A percentile compares a stretch with the other conserved stretches of the same genome.
Evolutionary conservation across 768 basidiomycete genomes (phyloP).

Genomic region (Mycena amicta): DNA sequence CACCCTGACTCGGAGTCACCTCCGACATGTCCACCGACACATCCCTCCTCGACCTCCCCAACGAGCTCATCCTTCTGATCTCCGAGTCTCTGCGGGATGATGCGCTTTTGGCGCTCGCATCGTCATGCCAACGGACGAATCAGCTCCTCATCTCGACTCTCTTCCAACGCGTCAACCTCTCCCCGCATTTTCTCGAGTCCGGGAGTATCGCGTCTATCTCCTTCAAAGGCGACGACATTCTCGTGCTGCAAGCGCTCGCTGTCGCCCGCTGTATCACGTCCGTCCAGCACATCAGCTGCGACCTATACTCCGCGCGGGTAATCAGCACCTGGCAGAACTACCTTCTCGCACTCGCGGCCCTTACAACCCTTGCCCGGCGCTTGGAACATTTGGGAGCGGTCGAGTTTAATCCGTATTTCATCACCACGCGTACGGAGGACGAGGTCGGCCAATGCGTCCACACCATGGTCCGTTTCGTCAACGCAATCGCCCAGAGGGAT

Average conservation of each 20-base stretch:
- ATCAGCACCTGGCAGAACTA: slow-evolving; percentile 3
- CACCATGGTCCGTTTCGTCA: not conserved
- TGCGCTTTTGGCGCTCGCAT: slow-evolving; percentile 1
- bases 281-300: not conserved
- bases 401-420: not conserved
- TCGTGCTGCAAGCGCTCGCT: not conserved
- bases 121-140: slow-evolving; percentile 3
- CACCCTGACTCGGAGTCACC: no score
- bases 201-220: not conserved
- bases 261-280: not conserved
- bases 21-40: not conserved
- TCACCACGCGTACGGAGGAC: not conserved
- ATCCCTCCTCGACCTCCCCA: slow-evolving; percentile 8
- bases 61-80: slow-evolving; percentile 12
- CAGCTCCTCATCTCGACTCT: not conserved
- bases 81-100: slow-evolving; percentile 3
- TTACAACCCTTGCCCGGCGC: not conserved
- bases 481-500: not conserved
- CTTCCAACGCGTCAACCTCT: not conserved
- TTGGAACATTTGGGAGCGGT: not conserved
- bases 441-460: not conserved
- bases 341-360: not conserved
- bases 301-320: not conserved
- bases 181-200: not conserved
- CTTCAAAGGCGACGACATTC: not conserved